These are phyloP conservation scores for Peronospora belbahrii DNA, from an alignment of 352 stramenopile genomes.

Conservation along the genomic window DNA sequence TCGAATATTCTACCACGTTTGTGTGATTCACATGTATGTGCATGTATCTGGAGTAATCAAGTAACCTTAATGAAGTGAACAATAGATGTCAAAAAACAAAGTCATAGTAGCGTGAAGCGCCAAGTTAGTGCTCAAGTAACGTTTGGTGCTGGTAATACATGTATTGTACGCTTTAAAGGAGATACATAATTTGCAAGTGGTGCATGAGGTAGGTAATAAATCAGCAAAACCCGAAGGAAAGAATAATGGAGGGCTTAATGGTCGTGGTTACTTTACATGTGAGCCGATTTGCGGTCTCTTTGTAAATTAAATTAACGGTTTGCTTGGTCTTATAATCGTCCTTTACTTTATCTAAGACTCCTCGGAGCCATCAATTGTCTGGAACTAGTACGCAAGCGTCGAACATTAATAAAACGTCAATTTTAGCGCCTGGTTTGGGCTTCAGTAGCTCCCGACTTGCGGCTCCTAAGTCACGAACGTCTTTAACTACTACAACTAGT, in stretches of 20 bases:
- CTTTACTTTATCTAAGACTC: slow-evolving; percentile 24
- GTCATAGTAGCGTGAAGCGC: no score
- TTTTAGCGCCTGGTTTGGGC: slow-evolving; percentile 1
- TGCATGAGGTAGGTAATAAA: slow-evolving; percentile 78
- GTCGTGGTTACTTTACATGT: slow-evolving; percentile 74
- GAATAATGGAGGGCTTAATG: slow-evolving; percentile 82
- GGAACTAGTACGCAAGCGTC: no score
- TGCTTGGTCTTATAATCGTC: slow-evolving; percentile 22
- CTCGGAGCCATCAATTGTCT: slow-evolving; percentile 30
- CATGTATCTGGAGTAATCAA: no score
- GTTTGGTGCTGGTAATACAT: slow-evolving; percentile 61
- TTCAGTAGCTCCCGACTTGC: slow-evolving; percentile 11
- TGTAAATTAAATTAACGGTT: slow-evolving; percentile 41
- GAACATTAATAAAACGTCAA: slow-evolving; percentile 1
- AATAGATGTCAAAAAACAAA: no score
- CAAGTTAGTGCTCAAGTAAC: slow-evolving; percentile 52
- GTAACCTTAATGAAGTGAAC: no score
- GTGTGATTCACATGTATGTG: no score
- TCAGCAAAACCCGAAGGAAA: slow-evolving; percentile 71
- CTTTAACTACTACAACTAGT: slow-evolving; percentile 13
- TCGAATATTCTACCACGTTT: no score
- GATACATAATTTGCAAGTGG: slow-evolving; percentile 70
- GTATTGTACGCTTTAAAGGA: slow-evolving; percentile 66
- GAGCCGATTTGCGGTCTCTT: slow-evolving; percentile 64
- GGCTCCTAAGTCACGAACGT: slow-evolving; percentile 10